phyloP scores from a whole-genome alignment of 2,329 filamentous ascomycete species.

The Diaporthe citri region DNA sequence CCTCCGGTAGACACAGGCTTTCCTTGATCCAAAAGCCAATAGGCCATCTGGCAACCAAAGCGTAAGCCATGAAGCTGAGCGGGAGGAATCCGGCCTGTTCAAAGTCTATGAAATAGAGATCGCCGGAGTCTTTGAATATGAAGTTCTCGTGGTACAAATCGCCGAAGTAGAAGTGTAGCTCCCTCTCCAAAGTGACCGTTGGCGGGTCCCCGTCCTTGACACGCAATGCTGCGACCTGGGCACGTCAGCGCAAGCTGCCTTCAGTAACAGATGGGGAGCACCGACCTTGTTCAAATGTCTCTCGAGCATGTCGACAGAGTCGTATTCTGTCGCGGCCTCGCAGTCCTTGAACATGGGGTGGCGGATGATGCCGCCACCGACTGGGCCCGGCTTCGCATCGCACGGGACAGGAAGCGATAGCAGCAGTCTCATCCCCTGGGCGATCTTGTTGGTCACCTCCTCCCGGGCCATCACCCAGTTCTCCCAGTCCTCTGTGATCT shows the following conservation, averaged over 20 bases:
- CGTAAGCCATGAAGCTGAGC: not conserved
- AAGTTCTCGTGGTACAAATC: not conserved
- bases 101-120: not conserved
- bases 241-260: not conserved
- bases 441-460: not conserved
- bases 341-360: not conserved
- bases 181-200: not conserved
- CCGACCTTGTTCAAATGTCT: not conserved
- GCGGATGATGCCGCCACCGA: not conserved
- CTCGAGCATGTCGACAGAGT: constrained; percentile 3
- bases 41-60: not conserved
- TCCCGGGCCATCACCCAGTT: not conserved
- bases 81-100: not conserved
- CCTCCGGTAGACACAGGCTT: too few species aligned
- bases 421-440: not conserved
- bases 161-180: not conserved
- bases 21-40: too few species aligned
- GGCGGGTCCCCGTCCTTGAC: not conserved
- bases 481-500: not conserved
- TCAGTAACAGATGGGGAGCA: not conserved
- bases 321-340: not conserved
- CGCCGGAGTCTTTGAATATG: not conserved
- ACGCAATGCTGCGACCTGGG: not conserved
- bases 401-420: constrained; percentile 31
- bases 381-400: not conserved